Evolutionary conservation across 2,329 filamentous ascomycete genomes (phyloP).

Genomic region (Penicillium sp.): DNA sequence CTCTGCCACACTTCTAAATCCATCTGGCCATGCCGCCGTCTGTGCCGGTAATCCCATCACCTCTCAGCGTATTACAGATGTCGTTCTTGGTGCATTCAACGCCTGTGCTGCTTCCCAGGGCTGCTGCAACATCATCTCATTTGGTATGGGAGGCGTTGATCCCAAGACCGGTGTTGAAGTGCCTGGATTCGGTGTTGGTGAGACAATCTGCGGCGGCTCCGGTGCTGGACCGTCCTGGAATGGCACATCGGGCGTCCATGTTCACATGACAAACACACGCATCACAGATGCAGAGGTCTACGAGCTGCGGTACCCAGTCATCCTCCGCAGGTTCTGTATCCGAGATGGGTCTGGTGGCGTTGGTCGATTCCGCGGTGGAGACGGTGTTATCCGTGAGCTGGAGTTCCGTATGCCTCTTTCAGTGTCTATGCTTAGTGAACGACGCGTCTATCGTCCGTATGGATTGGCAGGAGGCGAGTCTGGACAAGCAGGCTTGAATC

Average conservation of each 20-base stretch:
- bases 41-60: constrained; percentile 76
- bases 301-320: constrained; percentile 71
- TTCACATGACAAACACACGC: constrained; percentile 80
- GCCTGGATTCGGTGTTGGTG: constrained; percentile 68
- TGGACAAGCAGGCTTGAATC: constrained; percentile 71
- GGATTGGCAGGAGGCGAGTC: constrained; percentile 72
- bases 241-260: constrained; percentile 71
- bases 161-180: constrained; percentile 14
- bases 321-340: constrained; percentile 68
- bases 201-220: constrained; percentile 75
- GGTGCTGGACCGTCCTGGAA: constrained; percentile 72
- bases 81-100: constrained; percentile 71
- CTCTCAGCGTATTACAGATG: constrained; percentile 72
- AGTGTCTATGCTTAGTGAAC: constrained; percentile 24
- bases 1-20: constrained; percentile 64
- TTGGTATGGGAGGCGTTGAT: constrained; percentile 16
- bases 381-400: constrained; percentile 76
- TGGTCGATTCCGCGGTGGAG: constrained; percentile 67
- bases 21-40: constrained; percentile 69
- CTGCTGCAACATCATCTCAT: constrained; percentile 67
- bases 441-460: constrained; percentile 19
- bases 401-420: constrained; percentile 57
- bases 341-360: constrained; percentile 61
- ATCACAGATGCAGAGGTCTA: constrained; percentile 82
- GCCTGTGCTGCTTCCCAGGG: constrained; percentile 73